Conservation (phyloP, 2,329 filamentous ascomycete species). For the Tolypocladium album region DNA sequence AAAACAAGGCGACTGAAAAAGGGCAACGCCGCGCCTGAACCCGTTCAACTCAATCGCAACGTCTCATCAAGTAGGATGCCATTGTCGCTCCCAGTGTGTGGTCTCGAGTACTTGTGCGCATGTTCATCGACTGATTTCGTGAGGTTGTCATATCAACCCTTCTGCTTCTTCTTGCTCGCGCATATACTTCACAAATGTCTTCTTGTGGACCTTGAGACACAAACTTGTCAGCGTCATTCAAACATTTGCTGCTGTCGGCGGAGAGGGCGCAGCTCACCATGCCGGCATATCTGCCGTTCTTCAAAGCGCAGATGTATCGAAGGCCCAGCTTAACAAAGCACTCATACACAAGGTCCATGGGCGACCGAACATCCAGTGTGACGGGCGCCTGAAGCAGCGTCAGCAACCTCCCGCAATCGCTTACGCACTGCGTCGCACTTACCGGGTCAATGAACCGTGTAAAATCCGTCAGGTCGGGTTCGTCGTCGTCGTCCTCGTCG, state of each 20-base stretch:
- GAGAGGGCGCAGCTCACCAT: constrained; percentile 48
- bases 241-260: not conserved
- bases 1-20: not conserved
- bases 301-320: constrained; percentile 81
- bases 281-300: constrained; percentile 76
- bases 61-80: not conserved
- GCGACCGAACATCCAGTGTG: constrained; percentile 75
- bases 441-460: constrained; percentile 84
- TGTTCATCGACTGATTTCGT: not conserved
- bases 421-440: constrained; percentile 18
- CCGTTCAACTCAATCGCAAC: not conserved
- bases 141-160: not conserved
- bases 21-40: not conserved
- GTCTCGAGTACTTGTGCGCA: not conserved
- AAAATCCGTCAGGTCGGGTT: constrained; percentile 67
- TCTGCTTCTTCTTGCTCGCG: constrained; percentile 61
- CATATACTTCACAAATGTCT: constrained; percentile 90
- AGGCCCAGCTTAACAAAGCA: constrained; percentile 91
- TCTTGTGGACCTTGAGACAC: constrained; percentile 68
- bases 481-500: constrained; percentile 52
- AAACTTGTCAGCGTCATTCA: constrained; percentile 4
- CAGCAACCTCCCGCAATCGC: constrained; percentile 1
- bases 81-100: not conserved
- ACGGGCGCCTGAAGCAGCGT: constrained; percentile 57
- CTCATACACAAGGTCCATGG: constrained; percentile 93